phyloP scores from a whole-genome alignment of 2,329 filamentous ascomycete genomes.

The Xylaria sp. region DNA sequence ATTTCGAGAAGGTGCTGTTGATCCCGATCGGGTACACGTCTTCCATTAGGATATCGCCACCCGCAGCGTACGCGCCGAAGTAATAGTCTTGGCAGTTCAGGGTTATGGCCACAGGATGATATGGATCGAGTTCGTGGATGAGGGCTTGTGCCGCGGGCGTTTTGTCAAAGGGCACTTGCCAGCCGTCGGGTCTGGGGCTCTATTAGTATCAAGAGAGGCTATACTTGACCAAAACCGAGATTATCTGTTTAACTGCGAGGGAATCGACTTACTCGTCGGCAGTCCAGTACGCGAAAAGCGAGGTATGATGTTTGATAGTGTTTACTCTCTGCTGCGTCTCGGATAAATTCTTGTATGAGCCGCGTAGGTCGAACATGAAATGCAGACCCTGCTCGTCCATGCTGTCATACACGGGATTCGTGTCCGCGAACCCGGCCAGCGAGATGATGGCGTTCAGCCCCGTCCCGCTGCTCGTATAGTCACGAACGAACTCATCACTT shows the following conservation, averaged over 20 bases:
- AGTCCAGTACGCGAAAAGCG: conserved; percentile 53
- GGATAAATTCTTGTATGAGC: conserved; percentile 51
- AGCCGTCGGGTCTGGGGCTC: conserved; percentile 55
- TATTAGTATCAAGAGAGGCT: conserved; percentile 1
- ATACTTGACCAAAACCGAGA: no score
- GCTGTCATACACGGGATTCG: conserved; percentile 45
- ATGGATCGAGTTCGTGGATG: conserved; percentile 60
- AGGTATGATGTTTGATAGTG: conserved; percentile 47
- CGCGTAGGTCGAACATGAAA: conserved; percentile 54
- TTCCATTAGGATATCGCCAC: conserved; percentile 64
- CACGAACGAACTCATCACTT: conserved; percentile 45
- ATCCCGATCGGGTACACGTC: conserved; percentile 66
- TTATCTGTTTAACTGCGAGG: no score
- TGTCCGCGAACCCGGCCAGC: conserved; percentile 47
- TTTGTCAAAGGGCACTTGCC: conserved; percentile 58
- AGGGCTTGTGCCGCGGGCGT: conserved; percentile 42
- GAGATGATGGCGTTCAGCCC: conserved; percentile 54
- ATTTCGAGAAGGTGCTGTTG: conserved; percentile 60
- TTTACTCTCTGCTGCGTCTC: conserved; percentile 48
- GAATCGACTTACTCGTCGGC: conserved; percentile 48
- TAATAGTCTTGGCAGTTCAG: conserved; percentile 69
- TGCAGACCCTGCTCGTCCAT: conserved; percentile 48
- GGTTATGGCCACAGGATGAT: conserved; percentile 64
- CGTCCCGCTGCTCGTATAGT: conserved; percentile 44
- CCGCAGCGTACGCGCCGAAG: conserved; percentile 59